Percentiles rank a stretch among this genome's conserved stretches.
These are phyloP conservation scores for Vigna unguiculata DNA, from an alignment of 306 rosid species.

Conservation along the genomic window DNA sequence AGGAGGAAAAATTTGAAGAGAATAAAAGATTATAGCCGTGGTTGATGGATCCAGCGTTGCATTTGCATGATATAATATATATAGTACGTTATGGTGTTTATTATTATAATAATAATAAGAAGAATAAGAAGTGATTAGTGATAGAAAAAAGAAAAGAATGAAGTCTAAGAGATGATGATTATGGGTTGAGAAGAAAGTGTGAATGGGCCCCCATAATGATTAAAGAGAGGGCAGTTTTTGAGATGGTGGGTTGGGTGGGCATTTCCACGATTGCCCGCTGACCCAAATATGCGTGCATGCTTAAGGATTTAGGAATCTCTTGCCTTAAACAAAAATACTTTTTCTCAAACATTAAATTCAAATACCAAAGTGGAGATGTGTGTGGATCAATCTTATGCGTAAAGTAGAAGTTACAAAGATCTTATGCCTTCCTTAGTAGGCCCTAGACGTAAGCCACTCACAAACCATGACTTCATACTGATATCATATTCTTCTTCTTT, in stretches of 20 bases:
- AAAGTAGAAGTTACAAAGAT: slow-evolving; percentile 78
- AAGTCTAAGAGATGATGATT: slow-evolving; percentile 76
- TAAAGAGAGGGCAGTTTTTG: slow-evolving; percentile 59
- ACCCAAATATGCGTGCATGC: slow-evolving; percentile 62
- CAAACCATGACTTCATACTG: slow-evolving; percentile 84
- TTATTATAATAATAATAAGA: not conserved
- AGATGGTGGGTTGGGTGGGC: slow-evolving; percentile 73
- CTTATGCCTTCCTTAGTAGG: slow-evolving; percentile 51
- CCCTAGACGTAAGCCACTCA: slow-evolving; percentile 65
- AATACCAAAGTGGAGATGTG: slow-evolving; percentile 49
- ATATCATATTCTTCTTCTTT: slow-evolving; percentile 28
- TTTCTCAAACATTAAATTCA: slow-evolving; percentile 40
- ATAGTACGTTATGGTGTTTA: slow-evolving; percentile 19
- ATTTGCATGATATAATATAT: slow-evolving; percentile 39
- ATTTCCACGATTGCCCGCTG: slow-evolving; percentile 63
- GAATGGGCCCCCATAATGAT: slow-evolving; percentile 76
- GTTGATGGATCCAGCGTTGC: slow-evolving; percentile 68
- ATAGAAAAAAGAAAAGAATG: slow-evolving; percentile 42
- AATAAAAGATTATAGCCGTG: slow-evolving; percentile 24
- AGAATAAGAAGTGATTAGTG: not conserved
- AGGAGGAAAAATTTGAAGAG: slow-evolving; percentile 20
- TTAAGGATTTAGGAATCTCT: slow-evolving; percentile 51
- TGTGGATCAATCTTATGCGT: slow-evolving; percentile 62
- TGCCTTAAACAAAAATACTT: slow-evolving; percentile 46
- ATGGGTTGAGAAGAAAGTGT: slow-evolving; percentile 89